Evolutionary conservation across 208 protist genomes (phyloP).

Genomic region (Angomonas deanei): DNA sequence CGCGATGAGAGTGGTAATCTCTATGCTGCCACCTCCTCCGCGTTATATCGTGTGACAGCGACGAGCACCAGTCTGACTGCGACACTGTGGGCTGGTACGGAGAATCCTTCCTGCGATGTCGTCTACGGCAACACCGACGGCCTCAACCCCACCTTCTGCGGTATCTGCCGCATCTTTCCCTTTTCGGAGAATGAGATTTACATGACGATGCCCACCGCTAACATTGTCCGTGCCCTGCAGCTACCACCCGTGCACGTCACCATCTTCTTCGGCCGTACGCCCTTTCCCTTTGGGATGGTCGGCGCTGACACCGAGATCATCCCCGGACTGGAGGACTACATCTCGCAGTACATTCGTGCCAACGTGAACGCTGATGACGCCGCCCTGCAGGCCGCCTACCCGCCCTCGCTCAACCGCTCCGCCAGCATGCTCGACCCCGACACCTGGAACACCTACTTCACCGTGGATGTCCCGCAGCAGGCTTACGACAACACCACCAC

Average conservation of each 20-base stretch:
- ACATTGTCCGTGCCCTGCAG: conserved; percentile 28
- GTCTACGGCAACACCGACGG: conserved; percentile 19
- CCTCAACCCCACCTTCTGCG: conserved; percentile 25
- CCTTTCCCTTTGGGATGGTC: conserved; percentile 44
- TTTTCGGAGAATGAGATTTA: conserved; percentile 38
- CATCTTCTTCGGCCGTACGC: conserved; percentile 16
- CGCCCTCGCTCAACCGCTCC: conserved; percentile 5
- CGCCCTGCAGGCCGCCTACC: conserved; percentile 3
- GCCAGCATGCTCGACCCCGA: conserved; percentile 14
- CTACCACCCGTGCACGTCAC: conserved; percentile 25
- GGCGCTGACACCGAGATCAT: conserved; percentile 20
- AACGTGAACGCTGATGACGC: conserved; percentile 18
- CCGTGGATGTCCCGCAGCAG: conserved; percentile 34
- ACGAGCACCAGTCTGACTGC: conserved; percentile 6
- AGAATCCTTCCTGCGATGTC: neutral
- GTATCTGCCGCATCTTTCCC: conserved; percentile 33
- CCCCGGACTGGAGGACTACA: conserved; percentile 13
- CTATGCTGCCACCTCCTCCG: conserved; percentile 14
- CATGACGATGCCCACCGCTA: conserved; percentile 16
- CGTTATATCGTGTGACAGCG: conserved; percentile 21
- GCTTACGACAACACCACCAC: conserved; percentile 29
- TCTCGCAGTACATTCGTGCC: conserved; percentile 18
- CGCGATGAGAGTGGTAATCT: conserved; percentile 2
- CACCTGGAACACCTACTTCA: conserved; percentile 34
- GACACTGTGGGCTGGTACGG: conserved; percentile 22